These are phyloP conservation scores for Xylariaceae sp. DNA, from an alignment of 2,329 filamentous ascomycete genomes.

Conservation along the genomic window DNA sequence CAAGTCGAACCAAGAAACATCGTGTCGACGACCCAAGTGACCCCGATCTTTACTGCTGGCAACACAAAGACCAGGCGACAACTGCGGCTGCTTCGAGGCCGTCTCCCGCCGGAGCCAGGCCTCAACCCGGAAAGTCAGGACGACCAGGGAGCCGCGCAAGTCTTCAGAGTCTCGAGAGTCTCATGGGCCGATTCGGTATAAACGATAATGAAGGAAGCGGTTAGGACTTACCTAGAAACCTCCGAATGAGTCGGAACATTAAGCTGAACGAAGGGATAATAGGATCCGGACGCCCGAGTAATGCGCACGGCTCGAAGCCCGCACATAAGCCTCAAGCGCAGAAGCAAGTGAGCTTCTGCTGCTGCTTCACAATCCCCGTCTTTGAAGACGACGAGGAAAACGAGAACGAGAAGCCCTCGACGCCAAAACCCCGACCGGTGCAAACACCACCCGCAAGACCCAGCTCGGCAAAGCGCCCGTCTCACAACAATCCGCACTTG, in stretches of 20 bases:
- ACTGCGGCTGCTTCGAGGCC: conserved; percentile 43
- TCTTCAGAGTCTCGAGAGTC: conserved; percentile 69
- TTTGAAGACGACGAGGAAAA: conserved; percentile 33
- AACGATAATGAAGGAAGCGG: conserved; percentile 54
- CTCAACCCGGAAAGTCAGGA: conserved; percentile 48
- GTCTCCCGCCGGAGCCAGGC: conserved; percentile 35
- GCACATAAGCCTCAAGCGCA: conserved; percentile 27
- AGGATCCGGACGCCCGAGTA: conserved; percentile 14
- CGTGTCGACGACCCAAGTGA: conserved; percentile 48
- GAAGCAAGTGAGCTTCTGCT: conserved; percentile 41
- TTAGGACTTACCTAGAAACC: conserved; percentile 21
- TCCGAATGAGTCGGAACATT: conserved; percentile 8
- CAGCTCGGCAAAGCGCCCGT: conserved; percentile 28
- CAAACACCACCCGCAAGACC: conserved; percentile 34
- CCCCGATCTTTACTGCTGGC: conserved; percentile 79
- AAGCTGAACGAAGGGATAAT: conserved; percentile 28
- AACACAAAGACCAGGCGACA: conserved; percentile 82
- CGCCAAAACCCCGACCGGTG: conserved; percentile 44
- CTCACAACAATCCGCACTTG: conserved; percentile 26
- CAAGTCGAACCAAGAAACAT: conserved; percentile 30
- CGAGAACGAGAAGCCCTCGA: conserved; percentile 36
- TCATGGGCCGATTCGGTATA: conserved; percentile 73
- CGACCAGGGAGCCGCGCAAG: conserved; percentile 79
- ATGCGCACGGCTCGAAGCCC: conserved; percentile 23
- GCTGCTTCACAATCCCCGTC: conserved; percentile 48